Percentiles rank a stretch among this genome's conserved stretches.
Evolutionary conservation across 2,329 filamentous ascomycete genomes (phyloP).

Genomic region (Waltergamsia citrina): DNA sequence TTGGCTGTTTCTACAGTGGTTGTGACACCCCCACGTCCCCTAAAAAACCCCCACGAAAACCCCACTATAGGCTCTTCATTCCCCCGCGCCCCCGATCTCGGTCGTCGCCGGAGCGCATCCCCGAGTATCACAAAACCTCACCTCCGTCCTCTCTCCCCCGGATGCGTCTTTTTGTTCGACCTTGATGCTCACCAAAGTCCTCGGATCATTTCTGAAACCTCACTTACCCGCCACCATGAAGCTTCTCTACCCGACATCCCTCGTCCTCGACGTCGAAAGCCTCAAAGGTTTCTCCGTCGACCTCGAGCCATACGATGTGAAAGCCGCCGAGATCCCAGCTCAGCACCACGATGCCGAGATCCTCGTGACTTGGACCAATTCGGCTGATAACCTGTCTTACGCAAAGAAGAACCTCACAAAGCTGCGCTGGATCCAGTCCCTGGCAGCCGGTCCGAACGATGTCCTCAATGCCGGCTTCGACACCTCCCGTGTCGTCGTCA

Average conservation of each 20-base stretch:
- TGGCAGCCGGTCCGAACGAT: constrained; percentile 58
- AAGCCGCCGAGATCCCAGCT: constrained; percentile 42
- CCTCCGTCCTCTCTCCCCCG: background rate
- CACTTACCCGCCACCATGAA: constrained; percentile 36
- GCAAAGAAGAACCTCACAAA: constrained; percentile 44
- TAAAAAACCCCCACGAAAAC: too few relatives aligned
- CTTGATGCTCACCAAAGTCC: too few relatives aligned
- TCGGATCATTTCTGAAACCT: too few relatives aligned
- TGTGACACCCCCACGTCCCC: too few relatives aligned
- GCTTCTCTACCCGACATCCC: constrained; percentile 57
- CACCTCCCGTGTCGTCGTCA: constrained; percentile 35
- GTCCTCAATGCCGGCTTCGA: constrained; percentile 54
- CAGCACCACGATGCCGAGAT: constrained; percentile 49
- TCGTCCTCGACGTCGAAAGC: constrained; percentile 42
- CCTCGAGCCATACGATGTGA: constrained; percentile 52
- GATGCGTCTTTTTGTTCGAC: too few relatives aligned
- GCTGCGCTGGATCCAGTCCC: constrained; percentile 56
- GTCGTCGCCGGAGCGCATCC: background rate
- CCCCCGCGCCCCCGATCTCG: background rate
- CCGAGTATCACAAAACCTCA: background rate
- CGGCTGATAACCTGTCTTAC: constrained; percentile 45
- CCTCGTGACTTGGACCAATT: constrained; percentile 55
- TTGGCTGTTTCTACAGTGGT: too few relatives aligned
- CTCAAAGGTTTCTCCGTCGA: constrained; percentile 49
- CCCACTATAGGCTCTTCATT: too few relatives aligned